Percentiles rank a stretch among this genome's conserved stretches.
These are phyloP conservation scores for Pontederia paniculata DNA, from an alignment of 176 grass and related monocot species.

Conservation along the genomic window DNA sequence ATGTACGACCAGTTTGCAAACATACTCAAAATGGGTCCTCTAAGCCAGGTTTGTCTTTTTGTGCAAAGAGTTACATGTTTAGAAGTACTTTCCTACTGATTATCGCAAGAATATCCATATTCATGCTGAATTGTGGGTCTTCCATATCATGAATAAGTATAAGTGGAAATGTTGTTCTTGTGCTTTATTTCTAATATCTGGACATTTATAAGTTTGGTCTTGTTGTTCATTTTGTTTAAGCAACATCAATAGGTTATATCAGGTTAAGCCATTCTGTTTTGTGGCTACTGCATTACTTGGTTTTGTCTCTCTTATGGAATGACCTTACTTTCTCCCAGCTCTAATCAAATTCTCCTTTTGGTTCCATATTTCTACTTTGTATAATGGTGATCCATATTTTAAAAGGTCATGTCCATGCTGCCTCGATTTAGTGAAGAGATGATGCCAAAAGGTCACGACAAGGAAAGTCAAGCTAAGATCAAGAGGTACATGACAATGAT, in stretches of 20 bases:
- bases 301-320: not conserved
- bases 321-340: too few relatives aligned
- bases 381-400: not conserved
- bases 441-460: constrained; percentile 95
- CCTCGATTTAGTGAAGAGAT: constrained; percentile 80
- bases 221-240: too few relatives aligned
- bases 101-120: too few relatives aligned
- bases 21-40: constrained; percentile 88
- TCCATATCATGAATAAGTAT: too few relatives aligned
- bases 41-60: constrained; percentile 51
- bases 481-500: constrained; percentile 98
- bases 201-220: too few relatives aligned
- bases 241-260: not conserved
- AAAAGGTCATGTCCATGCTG: constrained; percentile 87
- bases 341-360: too few relatives aligned
- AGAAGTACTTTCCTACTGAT: too few relatives aligned
- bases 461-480: constrained; percentile 90
- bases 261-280: not conserved
- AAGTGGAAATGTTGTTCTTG: too few relatives aligned
- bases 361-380: too few relatives aligned
- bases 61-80: not conserved
- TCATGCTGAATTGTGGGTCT: too few relatives aligned
- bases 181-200: too few relatives aligned
- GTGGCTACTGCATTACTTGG: not conserved
- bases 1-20: constrained; percentile 93